Evolutionary conservation across 306 rosid genomes (phyloP).

Genomic region (Prunus davidiana): DNA sequence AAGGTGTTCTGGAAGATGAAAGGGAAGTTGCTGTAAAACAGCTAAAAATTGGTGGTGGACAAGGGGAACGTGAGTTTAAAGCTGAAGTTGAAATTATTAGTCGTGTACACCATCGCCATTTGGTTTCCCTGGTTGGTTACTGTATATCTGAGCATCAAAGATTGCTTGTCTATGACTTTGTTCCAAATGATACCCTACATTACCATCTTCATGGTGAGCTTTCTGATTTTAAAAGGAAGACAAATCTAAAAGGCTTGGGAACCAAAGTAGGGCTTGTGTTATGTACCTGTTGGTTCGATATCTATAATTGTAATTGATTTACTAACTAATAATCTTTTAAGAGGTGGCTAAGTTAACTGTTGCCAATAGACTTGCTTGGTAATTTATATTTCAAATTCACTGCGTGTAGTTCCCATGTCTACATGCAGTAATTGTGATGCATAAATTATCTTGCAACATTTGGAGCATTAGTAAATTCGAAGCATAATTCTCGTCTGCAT

Average conservation of each 20-base stretch:
- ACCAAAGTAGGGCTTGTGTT: constrained; percentile 4
- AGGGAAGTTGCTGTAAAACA: constrained; percentile 95
- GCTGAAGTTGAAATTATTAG: constrained; percentile 98
- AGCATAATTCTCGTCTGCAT: not conserved
- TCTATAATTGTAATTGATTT: not conserved
- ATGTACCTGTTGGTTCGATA: not conserved
- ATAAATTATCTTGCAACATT: not conserved
- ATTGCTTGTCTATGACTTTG: constrained; percentile 84
- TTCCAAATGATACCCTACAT: constrained; percentile 81
- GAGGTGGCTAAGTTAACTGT: constrained; percentile 1
- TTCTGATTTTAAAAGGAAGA: constrained; percentile 18
- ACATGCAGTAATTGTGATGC: not conserved
- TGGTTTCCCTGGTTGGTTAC: constrained; percentile 95
- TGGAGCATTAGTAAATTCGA: constrained; percentile 6
- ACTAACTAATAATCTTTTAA: not conserved
- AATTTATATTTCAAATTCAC: constrained; percentile 7
- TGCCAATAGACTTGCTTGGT: not conserved
- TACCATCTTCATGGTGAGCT: constrained; percentile 91
- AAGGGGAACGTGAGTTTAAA: constrained; percentile 97
- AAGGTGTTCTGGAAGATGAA: constrained; percentile 76
- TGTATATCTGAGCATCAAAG: constrained; percentile 89
- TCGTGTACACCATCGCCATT: constrained; percentile 96
- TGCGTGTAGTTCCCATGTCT: not conserved
- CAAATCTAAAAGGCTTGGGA: not conserved
- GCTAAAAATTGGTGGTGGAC: constrained; percentile 86